Percentiles rank a stretch among this genome's conserved stretches.
Conservation (phyloP, 768 basidiomycete species). For the Dacryopinax primogenitus region DNA sequence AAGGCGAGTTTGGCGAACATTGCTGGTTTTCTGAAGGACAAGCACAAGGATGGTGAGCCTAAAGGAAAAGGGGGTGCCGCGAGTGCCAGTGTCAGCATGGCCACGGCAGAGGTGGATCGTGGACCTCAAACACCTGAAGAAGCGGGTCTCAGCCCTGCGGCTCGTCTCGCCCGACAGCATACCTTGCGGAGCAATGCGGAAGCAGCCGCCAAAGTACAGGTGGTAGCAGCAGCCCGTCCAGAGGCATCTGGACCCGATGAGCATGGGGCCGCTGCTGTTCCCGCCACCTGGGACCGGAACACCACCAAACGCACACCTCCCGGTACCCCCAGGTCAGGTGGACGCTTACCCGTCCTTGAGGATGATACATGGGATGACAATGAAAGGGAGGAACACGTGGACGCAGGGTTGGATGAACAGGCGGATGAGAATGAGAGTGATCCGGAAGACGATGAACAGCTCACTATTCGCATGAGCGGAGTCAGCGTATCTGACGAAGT, state of each 20-base stretch:
- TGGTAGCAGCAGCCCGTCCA: constrained; percentile 24
- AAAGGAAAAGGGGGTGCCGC: constrained; percentile 51
- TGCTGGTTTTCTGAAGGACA: constrained; percentile 88
- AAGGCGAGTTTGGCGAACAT: constrained; percentile 84
- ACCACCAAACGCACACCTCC: constrained; percentile 30
- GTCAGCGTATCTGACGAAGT: constrained; percentile 34
- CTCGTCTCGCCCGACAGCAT: constrained; percentile 78
- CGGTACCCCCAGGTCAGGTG: not conserved
- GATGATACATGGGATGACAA: constrained; percentile 45
- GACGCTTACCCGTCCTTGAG: constrained; percentile 27
- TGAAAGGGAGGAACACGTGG: constrained; percentile 47
- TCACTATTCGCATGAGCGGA: constrained; percentile 20
- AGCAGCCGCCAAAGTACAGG: constrained; percentile 52
- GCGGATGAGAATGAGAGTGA: constrained; percentile 39
- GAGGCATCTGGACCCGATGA: constrained; percentile 26
- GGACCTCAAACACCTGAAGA: constrained; percentile 36
- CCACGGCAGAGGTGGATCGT: constrained; percentile 72
- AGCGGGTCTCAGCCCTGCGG: constrained; percentile 77
- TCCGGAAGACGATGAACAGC: constrained; percentile 39
- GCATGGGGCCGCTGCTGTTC: constrained; percentile 17
- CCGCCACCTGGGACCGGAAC: constrained; percentile 68
- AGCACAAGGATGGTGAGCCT: constrained; percentile 35
- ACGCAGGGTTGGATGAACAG: constrained; percentile 48
- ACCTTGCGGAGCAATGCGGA: constrained; percentile 70
- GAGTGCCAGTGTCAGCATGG: constrained; percentile 63